Percentiles rank a stretch among this genome's conserved stretches.
phyloP scores from a whole-genome alignment of 2,329 filamentous ascomycete species.

The Taxawa tesnikishii region DNA sequence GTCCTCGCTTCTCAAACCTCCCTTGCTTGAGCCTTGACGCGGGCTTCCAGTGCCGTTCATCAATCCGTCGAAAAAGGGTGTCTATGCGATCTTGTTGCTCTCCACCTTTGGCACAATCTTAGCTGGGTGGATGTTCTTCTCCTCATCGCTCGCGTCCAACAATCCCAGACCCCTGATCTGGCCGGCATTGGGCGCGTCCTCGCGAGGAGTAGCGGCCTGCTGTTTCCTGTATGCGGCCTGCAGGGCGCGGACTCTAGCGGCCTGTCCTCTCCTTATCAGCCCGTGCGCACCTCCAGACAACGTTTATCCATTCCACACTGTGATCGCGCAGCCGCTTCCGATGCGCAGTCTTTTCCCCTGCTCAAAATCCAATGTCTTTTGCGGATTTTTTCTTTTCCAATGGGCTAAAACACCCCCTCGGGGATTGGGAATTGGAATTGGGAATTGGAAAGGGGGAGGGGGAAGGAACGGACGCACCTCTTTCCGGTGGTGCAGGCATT shows the following conservation, averaged over 20 bases:
- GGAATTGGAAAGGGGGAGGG: neutral
- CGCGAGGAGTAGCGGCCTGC: constrained; percentile 61
- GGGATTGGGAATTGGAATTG: too few species aligned
- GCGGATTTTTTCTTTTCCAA: too few species aligned
- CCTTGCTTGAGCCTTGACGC: too few species aligned
- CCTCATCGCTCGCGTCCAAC: constrained; percentile 65
- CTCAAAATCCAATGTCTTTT: too few species aligned
- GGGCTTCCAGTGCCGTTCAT: too few species aligned
- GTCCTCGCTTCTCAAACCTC: too few species aligned
- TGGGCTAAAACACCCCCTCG: too few species aligned
- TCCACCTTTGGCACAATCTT: constrained; percentile 25
- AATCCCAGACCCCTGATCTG: constrained; percentile 81
- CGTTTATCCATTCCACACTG: too few species aligned
- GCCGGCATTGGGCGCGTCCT: constrained; percentile 69
- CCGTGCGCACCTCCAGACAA: too few species aligned
- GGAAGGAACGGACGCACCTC: constrained; percentile 52
- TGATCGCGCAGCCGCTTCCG: too few species aligned
- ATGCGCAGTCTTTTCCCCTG: too few species aligned
- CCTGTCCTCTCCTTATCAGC: constrained; percentile 38
- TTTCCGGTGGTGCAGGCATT: constrained; percentile 97
- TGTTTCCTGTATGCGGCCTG: constrained; percentile 78
- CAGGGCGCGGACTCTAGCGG: constrained; percentile 62
- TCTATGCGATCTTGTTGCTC: constrained; percentile 13
- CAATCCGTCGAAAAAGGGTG: too few species aligned
- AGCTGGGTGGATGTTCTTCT: constrained; percentile 39